Percentiles rank a stretch among this genome's conserved stretches.
These are phyloP conservation scores for Aspergillus sp. DNA, from an alignment of 2,329 filamentous ascomycete genomes.

Conservation along the genomic window DNA sequence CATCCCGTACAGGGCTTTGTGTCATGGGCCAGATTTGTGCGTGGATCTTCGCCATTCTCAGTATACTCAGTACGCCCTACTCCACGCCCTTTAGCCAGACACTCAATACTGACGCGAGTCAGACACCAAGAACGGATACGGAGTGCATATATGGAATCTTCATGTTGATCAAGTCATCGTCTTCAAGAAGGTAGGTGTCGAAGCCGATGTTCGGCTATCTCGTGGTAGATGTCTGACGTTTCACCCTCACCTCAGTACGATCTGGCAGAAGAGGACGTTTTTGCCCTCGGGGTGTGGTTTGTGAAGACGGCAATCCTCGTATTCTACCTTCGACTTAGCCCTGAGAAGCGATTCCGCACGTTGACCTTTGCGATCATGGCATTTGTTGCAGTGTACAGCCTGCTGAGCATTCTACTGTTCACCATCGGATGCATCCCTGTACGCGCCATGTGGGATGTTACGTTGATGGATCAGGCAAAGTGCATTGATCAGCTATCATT, in stretches of 20 bases:
- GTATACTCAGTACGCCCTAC: conserved; percentile 10
- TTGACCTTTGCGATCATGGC: conserved; percentile 16
- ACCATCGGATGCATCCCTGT: conserved; percentile 14
- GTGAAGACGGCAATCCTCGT: conserved; percentile 18
- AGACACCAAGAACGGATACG: conserved; percentile 15
- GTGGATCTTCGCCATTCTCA: conserved; percentile 13
- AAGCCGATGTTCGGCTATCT: not conserved
- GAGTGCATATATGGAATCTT: conserved; percentile 14
- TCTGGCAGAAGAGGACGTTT: conserved; percentile 13
- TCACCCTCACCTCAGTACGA: conserved; percentile 6
- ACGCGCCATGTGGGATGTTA: conserved; percentile 14
- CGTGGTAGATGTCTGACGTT: not conserved
- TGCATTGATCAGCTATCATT: conserved; percentile 12
- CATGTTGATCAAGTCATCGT: conserved; percentile 8
- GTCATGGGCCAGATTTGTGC: conserved; percentile 11
- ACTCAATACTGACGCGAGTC: not conserved
- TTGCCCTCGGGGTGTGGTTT: conserved; percentile 14
- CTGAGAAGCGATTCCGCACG: conserved; percentile 15
- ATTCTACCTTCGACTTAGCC: conserved; percentile 17
- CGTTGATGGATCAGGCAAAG: conserved; percentile 7
- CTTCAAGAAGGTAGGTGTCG: conserved; percentile 10
- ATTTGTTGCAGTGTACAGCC: conserved; percentile 15
- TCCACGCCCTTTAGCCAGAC: no score
- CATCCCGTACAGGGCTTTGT: conserved; percentile 4
- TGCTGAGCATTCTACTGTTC: conserved; percentile 14